Base-by-base conservation (phyloP, 2,329 filamentous ascomycete genomes). In the Bipolaris cookei region DNA sequence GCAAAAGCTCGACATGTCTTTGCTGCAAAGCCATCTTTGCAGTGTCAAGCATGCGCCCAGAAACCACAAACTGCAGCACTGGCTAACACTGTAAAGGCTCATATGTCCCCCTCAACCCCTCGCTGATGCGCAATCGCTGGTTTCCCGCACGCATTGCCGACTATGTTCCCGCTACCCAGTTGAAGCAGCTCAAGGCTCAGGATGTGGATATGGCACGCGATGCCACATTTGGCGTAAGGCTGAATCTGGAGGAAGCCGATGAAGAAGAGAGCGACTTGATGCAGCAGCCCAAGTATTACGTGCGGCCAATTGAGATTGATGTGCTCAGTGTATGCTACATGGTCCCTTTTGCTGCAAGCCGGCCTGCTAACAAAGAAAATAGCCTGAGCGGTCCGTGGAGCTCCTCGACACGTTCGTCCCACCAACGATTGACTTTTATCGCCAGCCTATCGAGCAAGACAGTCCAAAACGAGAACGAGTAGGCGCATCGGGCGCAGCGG, bases 111-210 rank as follows among this genome's bases (percentile, higher is more conserved):
- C 76, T 86, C 39, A 71, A 80, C n/a, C 71, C 76, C 14, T 81
- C 83, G 20, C 74, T 77, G 35, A 85, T 87, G 83, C 78, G 84
- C 61, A 85, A 84, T 67, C 71, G 74, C 51, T 84, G 80, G 80
- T 85, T 81, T 62, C 83, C 83, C 3, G 70, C 70, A 41, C 74
- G 78, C 56, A 74, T 80, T 59, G 84, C 84, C 60, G 78, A 82
- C 67, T 86, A 86, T 71, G 75, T 84, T 20, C 79, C 82, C 43
- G 63, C 69, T 34, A 67, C 71, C 37, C 79, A 82, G 59, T 57
- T 81, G 43, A 78, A 80, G 66, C 71, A 79, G 54, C 67, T 84
- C 38, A 78, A 78, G 56, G 62, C 75, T 4, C 77, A 79, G 59
- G 78, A 81, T 25, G 72, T 79, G 11, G 63, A 75, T 16, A 72